Evolutionary conservation across 768 basidiomycete species (phyloP).

Genomic region (Boletus edulis): DNA sequence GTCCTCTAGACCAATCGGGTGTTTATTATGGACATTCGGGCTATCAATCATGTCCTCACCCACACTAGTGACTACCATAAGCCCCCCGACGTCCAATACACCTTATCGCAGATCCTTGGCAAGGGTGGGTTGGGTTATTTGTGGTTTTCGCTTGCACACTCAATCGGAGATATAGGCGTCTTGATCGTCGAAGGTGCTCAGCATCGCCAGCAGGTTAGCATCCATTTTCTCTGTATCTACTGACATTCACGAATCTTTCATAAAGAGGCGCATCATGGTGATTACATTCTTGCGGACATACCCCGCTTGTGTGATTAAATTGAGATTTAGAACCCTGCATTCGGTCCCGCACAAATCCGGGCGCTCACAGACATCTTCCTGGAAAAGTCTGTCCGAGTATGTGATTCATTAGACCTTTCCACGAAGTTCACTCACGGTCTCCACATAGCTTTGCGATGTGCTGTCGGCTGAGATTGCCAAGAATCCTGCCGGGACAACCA

Average conservation of each 20-base stretch:
- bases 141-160: background rate
- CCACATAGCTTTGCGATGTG: conserved; percentile 41
- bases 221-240: background rate
- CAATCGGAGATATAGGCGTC: conserved; percentile 36
- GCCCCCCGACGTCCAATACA: background rate
- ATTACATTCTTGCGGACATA: background rate
- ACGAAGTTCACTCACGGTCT: background rate
- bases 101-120: conserved; percentile 1
- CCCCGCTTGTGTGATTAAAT: background rate
- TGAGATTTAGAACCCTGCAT: conserved; percentile 59
- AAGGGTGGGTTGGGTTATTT: background rate
- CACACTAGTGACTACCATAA: conserved; percentile 57
- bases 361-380: conserved; percentile 58
- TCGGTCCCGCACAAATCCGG: conserved; percentile 56
- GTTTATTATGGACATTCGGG: conserved; percentile 58
- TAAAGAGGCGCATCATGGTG: conserved; percentile 35
- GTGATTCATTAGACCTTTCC: background rate
- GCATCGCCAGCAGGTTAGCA: conserved; percentile 37
- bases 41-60: conserved; percentile 57
- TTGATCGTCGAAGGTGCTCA: conserved; percentile 41
- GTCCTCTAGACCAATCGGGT: conserved; percentile 36
- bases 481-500: conserved; percentile 17
- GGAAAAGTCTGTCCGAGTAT: conserved; percentile 52
- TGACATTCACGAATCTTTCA: background rate
- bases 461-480: conserved; percentile 35